These are phyloP conservation scores for Erigeron canadensis DNA, from an alignment of 129 eudicot genomes.

Conservation along the genomic window DNA sequence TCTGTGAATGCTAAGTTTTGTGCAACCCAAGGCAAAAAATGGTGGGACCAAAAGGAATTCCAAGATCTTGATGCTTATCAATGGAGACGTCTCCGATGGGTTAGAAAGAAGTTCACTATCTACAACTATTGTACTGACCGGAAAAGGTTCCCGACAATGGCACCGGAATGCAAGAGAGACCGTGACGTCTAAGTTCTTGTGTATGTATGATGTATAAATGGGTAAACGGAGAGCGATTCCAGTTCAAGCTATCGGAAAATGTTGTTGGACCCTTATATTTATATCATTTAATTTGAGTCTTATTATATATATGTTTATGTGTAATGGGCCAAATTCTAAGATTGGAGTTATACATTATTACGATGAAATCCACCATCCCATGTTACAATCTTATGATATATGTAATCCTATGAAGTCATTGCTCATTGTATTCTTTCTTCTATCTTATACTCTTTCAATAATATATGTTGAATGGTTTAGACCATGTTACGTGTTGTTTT, in stretches of 20 bases:
- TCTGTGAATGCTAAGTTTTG: conserved; percentile 50
- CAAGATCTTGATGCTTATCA: conserved; percentile 51
- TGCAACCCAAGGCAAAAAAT: conserved; percentile 46
- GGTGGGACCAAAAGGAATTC: conserved; percentile 59
- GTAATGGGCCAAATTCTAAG: background rate
- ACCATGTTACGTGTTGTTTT: no score
- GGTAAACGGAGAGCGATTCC: background rate
- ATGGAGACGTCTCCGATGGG: conserved; percentile 54
- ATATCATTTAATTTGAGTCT: background rate
- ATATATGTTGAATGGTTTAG: no score
- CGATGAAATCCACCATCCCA: background rate
- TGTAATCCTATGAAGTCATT: background rate
- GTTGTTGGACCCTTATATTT: background rate
- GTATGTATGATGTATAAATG: background rate
- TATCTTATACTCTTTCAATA: background rate
- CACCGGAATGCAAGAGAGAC: conserved; percentile 59
- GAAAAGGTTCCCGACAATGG: conserved; percentile 45
- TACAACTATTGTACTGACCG: conserved; percentile 55
- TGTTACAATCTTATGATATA: background rate
- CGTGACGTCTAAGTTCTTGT: conserved; percentile 32
- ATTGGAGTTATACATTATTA: background rate
- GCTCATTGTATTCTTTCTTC: background rate
- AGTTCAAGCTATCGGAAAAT: no score
- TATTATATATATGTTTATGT: no score
- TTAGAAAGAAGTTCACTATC: conserved; percentile 45